Evolutionary conservation across 1,284 basidiomycete species (phyloP), one percentile per base, ranked within the genome.

Genomic region (Amylostereum areolatum): DNA sequence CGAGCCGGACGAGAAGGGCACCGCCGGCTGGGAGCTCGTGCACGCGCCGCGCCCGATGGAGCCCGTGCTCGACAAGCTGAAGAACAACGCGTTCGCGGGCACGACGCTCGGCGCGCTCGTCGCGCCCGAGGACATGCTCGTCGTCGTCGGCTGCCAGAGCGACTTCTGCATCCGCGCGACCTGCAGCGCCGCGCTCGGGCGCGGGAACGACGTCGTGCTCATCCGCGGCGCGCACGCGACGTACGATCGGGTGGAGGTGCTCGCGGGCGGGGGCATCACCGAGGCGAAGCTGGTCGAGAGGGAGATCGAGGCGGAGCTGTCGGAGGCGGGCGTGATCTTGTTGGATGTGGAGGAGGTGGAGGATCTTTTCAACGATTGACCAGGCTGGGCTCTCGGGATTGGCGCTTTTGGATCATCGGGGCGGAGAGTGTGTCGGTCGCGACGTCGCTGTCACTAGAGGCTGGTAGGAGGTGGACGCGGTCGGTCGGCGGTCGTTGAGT

Each of bases 1-100:
- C 46, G 81, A 85, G n/a, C 62, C 73, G 3, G 83, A 84, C 64
- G 78, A 80, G 59, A 72, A 69, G 0, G 55, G 69, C 51, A 66
- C 74, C 0, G 60, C 69, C 3, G 79, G 80, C 5, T 85, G 81
- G 81, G 63, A 76, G 55, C 77, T 85, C 58, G 71, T 74, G 33
- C 75, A 79, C 61, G 56, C 66, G 7, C 75, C 78, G 1, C 69
- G 69, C 9, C 60, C 71, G 0, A 59, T 66, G 55, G 82, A 85
- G 62, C 61, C 64, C 46, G 66, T 83, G 48, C 56, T 85, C 48
- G 81, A 85, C 67, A 85, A 85, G 67, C 66, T 66, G 52, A 84
- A 83, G 66, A 83, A 81, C 67, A 85, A 84, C 59, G 82, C 83
- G 25, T 86, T 85, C 55, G 67, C 73, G 0, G 80, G 77, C 30